phyloP scores from a whole-genome alignment of 306 rosid genomes.

The Lotus japonicus region DNA sequence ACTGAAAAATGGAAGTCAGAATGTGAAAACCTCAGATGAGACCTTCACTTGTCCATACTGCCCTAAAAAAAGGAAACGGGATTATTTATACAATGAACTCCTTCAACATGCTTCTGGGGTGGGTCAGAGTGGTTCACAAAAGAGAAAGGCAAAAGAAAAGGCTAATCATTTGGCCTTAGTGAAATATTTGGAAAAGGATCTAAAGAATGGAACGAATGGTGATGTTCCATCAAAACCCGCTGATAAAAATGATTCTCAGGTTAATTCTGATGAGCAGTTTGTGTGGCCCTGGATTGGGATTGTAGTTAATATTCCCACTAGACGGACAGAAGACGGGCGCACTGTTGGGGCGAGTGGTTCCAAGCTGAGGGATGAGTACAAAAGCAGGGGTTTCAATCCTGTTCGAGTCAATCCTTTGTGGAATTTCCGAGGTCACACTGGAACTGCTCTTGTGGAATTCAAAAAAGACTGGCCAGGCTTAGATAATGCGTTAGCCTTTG shows the following conservation, averaged over 20 bases:
- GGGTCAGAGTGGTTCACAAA: constrained; percentile 78
- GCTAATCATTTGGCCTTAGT: constrained; percentile 79
- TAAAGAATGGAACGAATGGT: constrained; percentile 29
- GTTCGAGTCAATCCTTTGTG: constrained; percentile 74
- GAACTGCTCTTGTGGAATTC: constrained; percentile 82
- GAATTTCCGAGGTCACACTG: constrained; percentile 86
- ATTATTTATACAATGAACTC: constrained; percentile 57
- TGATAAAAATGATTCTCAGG: constrained; percentile 29
- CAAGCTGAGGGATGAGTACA: constrained; percentile 80
- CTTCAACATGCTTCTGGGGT: constrained; percentile 97
- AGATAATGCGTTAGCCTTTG: constrained; percentile 83
- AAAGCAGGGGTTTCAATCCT: constrained; percentile 81
- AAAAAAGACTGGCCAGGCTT: constrained; percentile 87
- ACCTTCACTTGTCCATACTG: constrained; percentile 84
- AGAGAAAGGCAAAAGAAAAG: constrained; percentile 69
- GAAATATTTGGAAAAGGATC: constrained; percentile 68
- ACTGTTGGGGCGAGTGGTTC: constrained; percentile 86
- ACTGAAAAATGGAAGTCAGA: constrained; percentile 59
- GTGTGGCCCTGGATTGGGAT: constrained; percentile 97
- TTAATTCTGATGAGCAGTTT: constrained; percentile 59
- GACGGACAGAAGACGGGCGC: constrained; percentile 52
- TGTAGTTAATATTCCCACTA: constrained; percentile 79
- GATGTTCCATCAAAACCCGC: constrained; percentile 39
- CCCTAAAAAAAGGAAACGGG: constrained; percentile 62
- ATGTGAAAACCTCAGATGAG: constrained; percentile 55